Evolutionary conservation across 768 basidiomycete species (phyloP).

Genomic region (Xerocomus spinulosus): DNA sequence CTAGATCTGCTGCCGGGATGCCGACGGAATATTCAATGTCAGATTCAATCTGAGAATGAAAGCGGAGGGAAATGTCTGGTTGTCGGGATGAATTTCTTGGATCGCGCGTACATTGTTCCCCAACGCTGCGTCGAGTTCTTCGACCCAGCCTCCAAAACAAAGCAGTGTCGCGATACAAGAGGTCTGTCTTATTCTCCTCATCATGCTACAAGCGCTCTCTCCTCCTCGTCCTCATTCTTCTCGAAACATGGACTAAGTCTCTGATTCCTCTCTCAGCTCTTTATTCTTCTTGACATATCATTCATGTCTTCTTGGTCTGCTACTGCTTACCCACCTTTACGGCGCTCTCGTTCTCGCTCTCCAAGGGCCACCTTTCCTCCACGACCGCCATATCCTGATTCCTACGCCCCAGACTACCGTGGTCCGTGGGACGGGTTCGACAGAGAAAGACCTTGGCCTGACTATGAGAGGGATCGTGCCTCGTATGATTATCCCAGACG

Average conservation of each 20-base stretch:
- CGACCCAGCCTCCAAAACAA: constrained; percentile 31
- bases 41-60: constrained; percentile 25
- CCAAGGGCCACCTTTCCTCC: constrained; percentile 51
- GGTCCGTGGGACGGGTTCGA: constrained; percentile 69
- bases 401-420: constrained; percentile 56
- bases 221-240: constrained; percentile 38
- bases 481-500: constrained; percentile 66
- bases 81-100: constrained; percentile 28
- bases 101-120: constrained; percentile 60
- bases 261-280: constrained; percentile 45
- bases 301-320: constrained; percentile 78
- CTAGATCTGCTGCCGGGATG: constrained; percentile 27
- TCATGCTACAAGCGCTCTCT: constrained; percentile 73
- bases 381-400: constrained; percentile 54
- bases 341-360: constrained; percentile 81
- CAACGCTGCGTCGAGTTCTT: constrained; percentile 35
- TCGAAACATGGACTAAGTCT: constrained; percentile 42
- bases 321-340: constrained; percentile 64
- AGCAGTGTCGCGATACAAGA: constrained; percentile 58
- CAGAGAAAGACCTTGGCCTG: constrained; percentile 60
- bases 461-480: constrained; percentile 65
- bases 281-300: constrained; percentile 29
- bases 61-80: constrained; percentile 14
- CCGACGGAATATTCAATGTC: constrained; percentile 8
- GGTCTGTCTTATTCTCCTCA: constrained; percentile 77